phyloP scores from a whole-genome alignment of 805 yeast genomes.

The Zygosaccharomyces bailii region DNA sequence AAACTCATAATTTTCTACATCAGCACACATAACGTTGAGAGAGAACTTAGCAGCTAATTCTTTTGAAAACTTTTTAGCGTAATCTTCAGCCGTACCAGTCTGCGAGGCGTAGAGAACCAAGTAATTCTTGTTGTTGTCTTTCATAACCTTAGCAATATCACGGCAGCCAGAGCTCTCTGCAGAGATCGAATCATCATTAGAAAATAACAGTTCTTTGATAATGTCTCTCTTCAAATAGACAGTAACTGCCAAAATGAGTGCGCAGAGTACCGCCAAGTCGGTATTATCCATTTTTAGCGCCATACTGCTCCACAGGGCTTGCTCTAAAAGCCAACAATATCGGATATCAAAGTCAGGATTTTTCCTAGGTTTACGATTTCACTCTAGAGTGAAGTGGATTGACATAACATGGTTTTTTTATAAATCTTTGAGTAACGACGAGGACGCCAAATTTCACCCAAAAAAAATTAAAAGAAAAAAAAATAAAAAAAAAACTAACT shows the following conservation, averaged over 20 bases:
- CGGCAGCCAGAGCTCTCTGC: conserved; percentile 45
- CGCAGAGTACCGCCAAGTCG: conserved; percentile 65
- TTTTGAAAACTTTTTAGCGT: conserved; percentile 84
- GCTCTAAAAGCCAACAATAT: neutral
- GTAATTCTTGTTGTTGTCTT: conserved; percentile 64
- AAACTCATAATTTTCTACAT: conserved; percentile 82
- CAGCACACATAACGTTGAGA: conserved; percentile 78
- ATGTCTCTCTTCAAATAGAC: conserved; percentile 66
- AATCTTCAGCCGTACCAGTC: conserved; percentile 98
- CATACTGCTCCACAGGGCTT: conserved; percentile 33
- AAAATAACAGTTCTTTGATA: conserved; percentile 35
- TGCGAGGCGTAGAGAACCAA: conserved; percentile 89
- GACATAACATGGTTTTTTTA: neutral
- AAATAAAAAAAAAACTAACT: neutral
- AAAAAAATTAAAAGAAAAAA: conserved; percentile 1
- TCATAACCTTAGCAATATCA: conserved; percentile 56
- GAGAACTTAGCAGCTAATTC: conserved; percentile 82
- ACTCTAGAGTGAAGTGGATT: neutral
- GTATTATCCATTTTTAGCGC: conserved; percentile 58
- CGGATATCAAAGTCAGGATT: no score
- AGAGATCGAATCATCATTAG: conserved; percentile 39
- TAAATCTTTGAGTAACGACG: neutral
- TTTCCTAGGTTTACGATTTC: neutral
- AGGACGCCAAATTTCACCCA: conserved; percentile 7
- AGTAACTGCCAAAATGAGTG: conserved; percentile 59